Evolutionary conservation across 495 filamentous ascomycete species (phyloP).

Genomic region (Letharia lupina): DNA sequence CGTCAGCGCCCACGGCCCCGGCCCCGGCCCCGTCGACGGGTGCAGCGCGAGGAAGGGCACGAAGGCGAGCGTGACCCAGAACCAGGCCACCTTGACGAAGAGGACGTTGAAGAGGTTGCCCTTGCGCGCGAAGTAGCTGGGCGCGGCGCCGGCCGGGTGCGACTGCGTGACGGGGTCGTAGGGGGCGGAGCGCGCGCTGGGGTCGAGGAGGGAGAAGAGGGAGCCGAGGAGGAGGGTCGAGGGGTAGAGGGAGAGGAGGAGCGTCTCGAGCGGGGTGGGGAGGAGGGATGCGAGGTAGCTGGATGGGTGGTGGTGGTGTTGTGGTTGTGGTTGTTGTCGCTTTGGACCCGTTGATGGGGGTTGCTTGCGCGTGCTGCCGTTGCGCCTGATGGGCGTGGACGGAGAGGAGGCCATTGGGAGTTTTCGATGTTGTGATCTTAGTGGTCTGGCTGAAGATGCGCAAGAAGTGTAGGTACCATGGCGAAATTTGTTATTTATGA

Average conservation of each 20-base stretch:
- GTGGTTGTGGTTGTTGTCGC: not conserved
- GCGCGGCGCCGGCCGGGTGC: conserved; percentile 49
- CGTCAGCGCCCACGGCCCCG: conserved; percentile 28
- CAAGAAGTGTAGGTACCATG: not conserved
- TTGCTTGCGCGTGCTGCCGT: conserved; percentile 9
- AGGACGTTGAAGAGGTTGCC: conserved; percentile 80
- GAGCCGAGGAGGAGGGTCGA: conserved; percentile 67
- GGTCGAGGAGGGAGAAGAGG: conserved; percentile 68
- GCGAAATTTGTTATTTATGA: not conserved
- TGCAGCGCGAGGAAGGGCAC: conserved; percentile 51
- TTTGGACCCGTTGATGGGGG: not conserved
- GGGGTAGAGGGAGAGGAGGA: conserved; percentile 64
- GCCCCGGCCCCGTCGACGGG: conserved; percentile 34
- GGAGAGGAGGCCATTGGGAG: not conserved
- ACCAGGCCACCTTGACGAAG: conserved; percentile 94
- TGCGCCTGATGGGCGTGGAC: conserved; percentile 5
- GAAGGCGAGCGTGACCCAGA: conserved; percentile 73
- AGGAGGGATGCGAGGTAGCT: conserved; percentile 30
- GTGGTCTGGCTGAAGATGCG: not conserved
- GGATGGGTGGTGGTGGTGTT: not conserved
- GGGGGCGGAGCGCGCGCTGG: conserved; percentile 49
- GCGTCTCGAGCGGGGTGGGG: conserved; percentile 53
- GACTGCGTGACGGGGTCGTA: conserved; percentile 51
- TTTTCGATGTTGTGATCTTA: not conserved
- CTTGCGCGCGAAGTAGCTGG: conserved; percentile 89